phyloP scores from a whole-genome alignment of 2,329 filamentous ascomycete genomes.

The Aspergillus carbonarius region DNA sequence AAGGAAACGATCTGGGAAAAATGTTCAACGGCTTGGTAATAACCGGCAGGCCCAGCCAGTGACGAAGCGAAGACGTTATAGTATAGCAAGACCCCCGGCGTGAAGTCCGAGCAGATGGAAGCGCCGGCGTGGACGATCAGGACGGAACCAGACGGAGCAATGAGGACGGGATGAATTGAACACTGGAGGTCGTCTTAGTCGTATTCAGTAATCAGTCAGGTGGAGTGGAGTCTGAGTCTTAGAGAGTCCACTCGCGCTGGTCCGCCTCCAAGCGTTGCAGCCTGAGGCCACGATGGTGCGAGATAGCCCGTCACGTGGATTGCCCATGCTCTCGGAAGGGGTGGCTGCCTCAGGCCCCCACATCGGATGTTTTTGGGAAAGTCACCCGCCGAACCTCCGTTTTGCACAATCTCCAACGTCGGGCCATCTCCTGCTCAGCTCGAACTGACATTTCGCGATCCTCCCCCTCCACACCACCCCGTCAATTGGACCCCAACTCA shows the following conservation, averaged over 20 bases:
- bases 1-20: slow-evolving; percentile 20
- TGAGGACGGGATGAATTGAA: slow-evolving; percentile 14
- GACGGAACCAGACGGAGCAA: slow-evolving; percentile 16
- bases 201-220: slow-evolving; percentile 21
- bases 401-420: slow-evolving; percentile 43
- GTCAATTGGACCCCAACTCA: slow-evolving; percentile 28
- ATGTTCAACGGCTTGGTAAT: slow-evolving; percentile 14
- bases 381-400: slow-evolving; percentile 36
- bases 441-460: slow-evolving; percentile 25
- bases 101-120: slow-evolving; percentile 5
- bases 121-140: slow-evolving; percentile 7
- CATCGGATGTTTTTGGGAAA: slow-evolving; percentile 29
- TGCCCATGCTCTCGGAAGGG: not conserved
- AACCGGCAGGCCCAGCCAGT: slow-evolving; percentile 11
- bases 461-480: slow-evolving; percentile 31
- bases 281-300: slow-evolving; percentile 18
- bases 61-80: slow-evolving; percentile 13
- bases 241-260: not conserved
- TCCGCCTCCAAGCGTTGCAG: slow-evolving; percentile 12
- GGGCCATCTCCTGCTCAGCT: slow-evolving; percentile 37
- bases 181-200: slow-evolving; percentile 9
- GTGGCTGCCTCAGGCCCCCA: slow-evolving; percentile 18
- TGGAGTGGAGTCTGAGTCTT: slow-evolving; percentile 21
- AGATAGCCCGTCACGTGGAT: not conserved
- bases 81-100: not conserved